These are phyloP conservation scores for Postia placenta DNA, from an alignment of 768 basidiomycete genomes.

Conservation along the genomic window DNA sequence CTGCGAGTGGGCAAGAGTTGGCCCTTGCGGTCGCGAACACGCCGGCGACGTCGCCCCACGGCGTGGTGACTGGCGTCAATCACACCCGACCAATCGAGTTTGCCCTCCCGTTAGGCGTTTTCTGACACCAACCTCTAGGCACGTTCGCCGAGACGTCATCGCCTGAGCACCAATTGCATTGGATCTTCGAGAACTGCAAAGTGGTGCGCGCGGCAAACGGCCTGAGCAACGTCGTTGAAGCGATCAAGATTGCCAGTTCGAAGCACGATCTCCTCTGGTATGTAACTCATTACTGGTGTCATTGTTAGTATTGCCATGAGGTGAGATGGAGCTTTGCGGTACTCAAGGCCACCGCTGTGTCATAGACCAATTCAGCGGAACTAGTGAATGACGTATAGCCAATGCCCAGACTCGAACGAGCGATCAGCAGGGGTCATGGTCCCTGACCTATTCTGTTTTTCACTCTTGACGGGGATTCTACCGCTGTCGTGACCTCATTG, in stretches of 20 bases:
- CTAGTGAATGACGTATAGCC: no score
- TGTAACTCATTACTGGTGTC: conserved; percentile 10
- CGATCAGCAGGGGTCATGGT: no score
- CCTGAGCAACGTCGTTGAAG: conserved; percentile 74
- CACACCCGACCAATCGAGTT: no score
- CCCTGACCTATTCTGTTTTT: no score
- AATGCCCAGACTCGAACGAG: no score
- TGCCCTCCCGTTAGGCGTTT: neutral
- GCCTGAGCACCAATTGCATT: conserved; percentile 91
- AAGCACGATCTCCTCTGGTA: conserved; percentile 85
- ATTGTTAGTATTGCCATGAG: neutral
- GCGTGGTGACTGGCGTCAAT: no score
- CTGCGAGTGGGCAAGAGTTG: no score
- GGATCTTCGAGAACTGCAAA: conserved; percentile 93
- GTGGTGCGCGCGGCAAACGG: conserved; percentile 81
- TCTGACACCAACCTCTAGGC: conserved; percentile 38
- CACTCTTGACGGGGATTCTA: no score
- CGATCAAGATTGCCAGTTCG: conserved; percentile 83
- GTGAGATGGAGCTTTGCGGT: neutral
- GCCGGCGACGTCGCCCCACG: no score
- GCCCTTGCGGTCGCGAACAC: no score
- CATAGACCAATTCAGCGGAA: no score
- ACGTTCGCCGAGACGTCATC: conserved; percentile 88
- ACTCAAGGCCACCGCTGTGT: neutral
- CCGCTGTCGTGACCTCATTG: no score